A percentile compares a stretch with the other conserved stretches of the same genome.
phyloP scores from a whole-genome alignment of 106 monocot genomes.

The Xerophyta viscosa region DNA sequence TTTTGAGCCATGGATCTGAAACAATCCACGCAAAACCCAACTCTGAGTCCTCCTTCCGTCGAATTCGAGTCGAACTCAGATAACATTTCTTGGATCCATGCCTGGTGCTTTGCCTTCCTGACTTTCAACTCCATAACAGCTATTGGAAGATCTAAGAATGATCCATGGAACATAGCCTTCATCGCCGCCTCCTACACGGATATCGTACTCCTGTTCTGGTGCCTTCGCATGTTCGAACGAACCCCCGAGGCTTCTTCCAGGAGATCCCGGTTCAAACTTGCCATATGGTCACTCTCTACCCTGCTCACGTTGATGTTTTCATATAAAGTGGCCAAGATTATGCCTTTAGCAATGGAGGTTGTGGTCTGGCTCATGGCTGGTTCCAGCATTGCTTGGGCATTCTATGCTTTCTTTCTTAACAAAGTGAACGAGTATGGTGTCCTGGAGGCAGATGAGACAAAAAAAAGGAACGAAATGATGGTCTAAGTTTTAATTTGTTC shows the following conservation, averaged over 20 bases:
- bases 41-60: too few relatives aligned
- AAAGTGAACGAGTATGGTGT: too few relatives aligned
- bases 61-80: too few relatives aligned
- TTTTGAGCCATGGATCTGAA: too few relatives aligned
- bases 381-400: too few relatives aligned
- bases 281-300: constrained; percentile 23
- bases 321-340: constrained; percentile 15
- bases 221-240: constrained; percentile 18
- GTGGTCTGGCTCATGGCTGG: constrained; percentile 16
- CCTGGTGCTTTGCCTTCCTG: constrained; percentile 11
- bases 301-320: constrained; percentile 27
- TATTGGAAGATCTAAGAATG: constrained; percentile 13
- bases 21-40: too few relatives aligned
- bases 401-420: too few relatives aligned
- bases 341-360: neutral
- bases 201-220: constrained; percentile 23
- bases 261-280: constrained; percentile 1
- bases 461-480: too few relatives aligned
- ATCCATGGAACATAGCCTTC: constrained; percentile 17
- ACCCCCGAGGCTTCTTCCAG: neutral
- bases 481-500: too few relatives aligned
- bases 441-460: too few relatives aligned
- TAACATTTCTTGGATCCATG: too few relatives aligned
- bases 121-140: constrained; percentile 22
- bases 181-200: constrained; percentile 13